Base-by-base conservation (phyloP, 352 stramenopile genomes). In the Globisporangium paddicum region DNA sequence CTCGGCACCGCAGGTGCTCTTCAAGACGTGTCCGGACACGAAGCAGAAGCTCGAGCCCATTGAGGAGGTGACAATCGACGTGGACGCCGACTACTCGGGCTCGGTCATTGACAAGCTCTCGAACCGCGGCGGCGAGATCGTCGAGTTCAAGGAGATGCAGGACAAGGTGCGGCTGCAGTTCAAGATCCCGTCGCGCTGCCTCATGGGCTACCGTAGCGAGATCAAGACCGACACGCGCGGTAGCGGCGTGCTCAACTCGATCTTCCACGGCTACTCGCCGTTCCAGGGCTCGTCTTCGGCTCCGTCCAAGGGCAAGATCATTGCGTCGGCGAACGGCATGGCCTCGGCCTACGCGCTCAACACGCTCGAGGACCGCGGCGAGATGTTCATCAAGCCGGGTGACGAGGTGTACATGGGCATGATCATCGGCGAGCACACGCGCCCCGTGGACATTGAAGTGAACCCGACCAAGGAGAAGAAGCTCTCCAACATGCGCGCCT, bases 381-480 rank as follows among this genome's bases (percentile, higher is more conserved):
- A 94, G 53, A 87, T 99, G 51, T 99, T 99, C 67, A 83, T 99
- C 46, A 93, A 87, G 58, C 93, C 94, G 46, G 93, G 95, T 18
- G 93, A 98, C 44, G 73, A 92, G 40, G 94, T 99, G 35, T 99
- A 99, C 74, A 85, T 86, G 45, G 97, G 97, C 52, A 99, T 99
- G 97, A 92, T 99, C 16, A 88, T 99, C 46, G 97, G 97, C 23
- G 96, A 99, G 76, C 92, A 98, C 75, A 97, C 94, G 79, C 95
- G 90, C 26, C 72, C 82, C 45, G 93, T 79, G 54, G 97, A 99
- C 68, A 82, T 99, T 41, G 96, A 99, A 67, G 96, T 99, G 23
- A 99, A 99, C 81, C 88, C 96, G n/a, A 97, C 97, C 26, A 95
- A 96, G 64, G 89, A 97, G 58, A 99, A 99, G 82, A 97, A 97